phyloP scores from a whole-genome alignment of 495 filamentous ascomycete genomes.

The Tuber calosporum region DNA sequence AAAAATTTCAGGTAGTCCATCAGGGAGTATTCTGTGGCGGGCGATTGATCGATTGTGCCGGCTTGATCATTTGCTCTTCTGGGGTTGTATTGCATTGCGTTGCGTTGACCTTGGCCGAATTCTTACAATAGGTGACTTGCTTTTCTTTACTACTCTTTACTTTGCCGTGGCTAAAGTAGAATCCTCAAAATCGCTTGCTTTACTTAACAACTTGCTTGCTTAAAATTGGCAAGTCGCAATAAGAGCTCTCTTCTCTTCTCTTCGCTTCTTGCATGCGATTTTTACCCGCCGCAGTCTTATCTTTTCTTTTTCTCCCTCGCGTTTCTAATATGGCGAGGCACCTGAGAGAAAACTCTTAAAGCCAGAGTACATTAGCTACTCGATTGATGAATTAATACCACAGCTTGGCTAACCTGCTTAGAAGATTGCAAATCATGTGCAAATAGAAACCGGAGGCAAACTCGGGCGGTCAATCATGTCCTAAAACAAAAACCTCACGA shows the following conservation, averaged over 20 bases:
- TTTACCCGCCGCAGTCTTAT: background rate
- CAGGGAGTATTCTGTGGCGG: background rate
- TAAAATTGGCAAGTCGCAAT: background rate
- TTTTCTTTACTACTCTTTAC: background rate
- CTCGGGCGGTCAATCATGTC: background rate
- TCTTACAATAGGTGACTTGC: background rate
- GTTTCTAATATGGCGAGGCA: background rate
- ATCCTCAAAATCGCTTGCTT: background rate
- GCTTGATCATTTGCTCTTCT: background rate
- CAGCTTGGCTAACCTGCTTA: background rate
- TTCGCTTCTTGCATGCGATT: too few relatives aligned
- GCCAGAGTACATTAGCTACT: background rate
- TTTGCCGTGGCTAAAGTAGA: background rate
- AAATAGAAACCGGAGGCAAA: background rate
- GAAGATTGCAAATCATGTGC: background rate
- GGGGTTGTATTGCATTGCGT: background rate
- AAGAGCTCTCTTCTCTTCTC: too few relatives aligned
- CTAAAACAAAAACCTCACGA: too few relatives aligned
- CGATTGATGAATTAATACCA: background rate
- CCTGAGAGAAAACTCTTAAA: background rate
- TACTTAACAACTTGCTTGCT: background rate
- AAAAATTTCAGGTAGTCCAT: background rate
- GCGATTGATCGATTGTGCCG: background rate
- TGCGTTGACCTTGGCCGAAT: background rate
- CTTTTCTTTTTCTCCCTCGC: background rate